Conservation (phyloP, 306 rosid genomes). For the Cicer pinnatifidum region DNA sequence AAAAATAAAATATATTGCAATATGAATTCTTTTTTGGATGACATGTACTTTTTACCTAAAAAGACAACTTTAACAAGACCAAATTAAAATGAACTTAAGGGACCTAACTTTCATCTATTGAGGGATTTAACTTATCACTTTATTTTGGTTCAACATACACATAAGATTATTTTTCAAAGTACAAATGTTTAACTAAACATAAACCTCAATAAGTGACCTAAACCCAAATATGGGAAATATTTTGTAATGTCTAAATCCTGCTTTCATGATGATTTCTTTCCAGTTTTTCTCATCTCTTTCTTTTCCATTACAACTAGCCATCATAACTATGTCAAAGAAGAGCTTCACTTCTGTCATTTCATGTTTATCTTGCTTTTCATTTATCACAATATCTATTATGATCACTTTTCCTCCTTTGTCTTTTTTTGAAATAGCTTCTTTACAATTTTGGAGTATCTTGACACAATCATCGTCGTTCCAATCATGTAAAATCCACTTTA, state of each 20-base stretch:
- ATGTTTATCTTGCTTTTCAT: conserved; percentile 24
- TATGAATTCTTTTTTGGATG: not conserved
- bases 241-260: conserved; percentile 18
- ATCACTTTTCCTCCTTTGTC: not conserved
- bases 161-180: no score
- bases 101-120: not conserved
- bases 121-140: not conserved
- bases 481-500: not conserved
- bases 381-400: conserved; percentile 15
- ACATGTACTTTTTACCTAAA: not conserved
- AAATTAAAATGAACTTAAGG: not conserved
- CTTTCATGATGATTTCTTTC: not conserved
- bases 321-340: conserved; percentile 2
- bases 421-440: not conserved
- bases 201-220: conserved; percentile 28
- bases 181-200: not conserved
- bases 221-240: conserved; percentile 29
- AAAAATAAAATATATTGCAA: not conserved
- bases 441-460: conserved; percentile 5
- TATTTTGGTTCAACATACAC: not conserved
- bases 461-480: not conserved
- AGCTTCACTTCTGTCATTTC: conserved; percentile 17
- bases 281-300: conserved; percentile 28
- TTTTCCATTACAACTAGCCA: conserved; percentile 25
- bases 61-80: not conserved